Conservation (phyloP, 2,329 filamentous ascomycete genomes). For the Xylaria sp. region DNA sequence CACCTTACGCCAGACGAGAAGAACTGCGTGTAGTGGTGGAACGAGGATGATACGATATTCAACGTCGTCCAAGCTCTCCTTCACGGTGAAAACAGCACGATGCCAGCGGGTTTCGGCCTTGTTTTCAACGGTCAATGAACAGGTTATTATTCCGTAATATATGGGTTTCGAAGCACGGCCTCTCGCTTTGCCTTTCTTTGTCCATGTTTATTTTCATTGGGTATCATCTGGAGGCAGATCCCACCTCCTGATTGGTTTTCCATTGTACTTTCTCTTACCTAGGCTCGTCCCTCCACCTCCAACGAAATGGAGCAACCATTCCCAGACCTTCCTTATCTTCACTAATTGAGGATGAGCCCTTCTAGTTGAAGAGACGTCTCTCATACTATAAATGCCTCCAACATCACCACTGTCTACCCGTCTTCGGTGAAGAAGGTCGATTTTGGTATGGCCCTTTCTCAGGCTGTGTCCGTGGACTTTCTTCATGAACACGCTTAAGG, state of each 20-base stretch:
- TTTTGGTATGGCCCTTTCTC: slow-evolving; percentile 74
- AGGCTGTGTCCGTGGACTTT: slow-evolving; percentile 88
- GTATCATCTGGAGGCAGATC: slow-evolving; percentile 50
- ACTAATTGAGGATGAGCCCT: slow-evolving; percentile 62
- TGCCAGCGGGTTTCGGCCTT: background rate
- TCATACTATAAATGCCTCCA: slow-evolving; percentile 67
- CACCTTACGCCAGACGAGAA: no score
- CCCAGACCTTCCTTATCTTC: slow-evolving; percentile 74
- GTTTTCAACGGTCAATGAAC: background rate
- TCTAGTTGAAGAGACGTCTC: slow-evolving; percentile 57
- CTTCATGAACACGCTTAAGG: slow-evolving; percentile 77
- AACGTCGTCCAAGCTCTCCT: no score
- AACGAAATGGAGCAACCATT: slow-evolving; percentile 82
- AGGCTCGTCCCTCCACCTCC: slow-evolving; percentile 50
- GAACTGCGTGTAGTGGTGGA: no score
- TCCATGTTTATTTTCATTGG: slow-evolving; percentile 36
- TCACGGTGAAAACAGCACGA: no score
- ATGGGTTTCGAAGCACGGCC: background rate
- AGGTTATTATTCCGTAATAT: background rate
- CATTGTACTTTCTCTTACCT: slow-evolving; percentile 46
- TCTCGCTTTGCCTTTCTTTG: background rate
- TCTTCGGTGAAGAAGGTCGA: slow-evolving; percentile 73
- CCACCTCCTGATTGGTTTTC: slow-evolving; percentile 47
- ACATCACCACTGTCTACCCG: slow-evolving; percentile 62
- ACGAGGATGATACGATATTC: no score